A percentile compares a stretch with the other conserved stretches of the same genome.
phyloP scores from a whole-genome alignment of 352 stramenopile genomes.

The Aphanomyces astaci region DNA sequence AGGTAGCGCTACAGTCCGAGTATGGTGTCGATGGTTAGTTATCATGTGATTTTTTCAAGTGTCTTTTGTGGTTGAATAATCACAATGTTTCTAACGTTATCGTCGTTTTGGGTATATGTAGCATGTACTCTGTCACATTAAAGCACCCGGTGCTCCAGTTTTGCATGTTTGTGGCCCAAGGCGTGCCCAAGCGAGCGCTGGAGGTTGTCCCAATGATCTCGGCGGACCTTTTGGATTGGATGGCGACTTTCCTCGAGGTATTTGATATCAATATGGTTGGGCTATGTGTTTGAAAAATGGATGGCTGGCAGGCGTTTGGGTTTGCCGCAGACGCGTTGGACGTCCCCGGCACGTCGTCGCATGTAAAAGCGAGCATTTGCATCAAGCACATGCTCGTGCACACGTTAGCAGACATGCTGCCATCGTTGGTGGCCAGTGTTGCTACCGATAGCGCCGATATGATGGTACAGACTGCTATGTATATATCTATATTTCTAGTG shows the following conservation, averaged over 20 bases:
- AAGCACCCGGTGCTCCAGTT: conserved; percentile 58
- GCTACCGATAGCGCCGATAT: conserved; percentile 36
- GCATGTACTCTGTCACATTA: conserved; percentile 49
- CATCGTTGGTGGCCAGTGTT: conserved; percentile 27
- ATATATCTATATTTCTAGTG: no score
- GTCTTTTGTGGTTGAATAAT: no score
- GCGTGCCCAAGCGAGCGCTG: conserved; percentile 34
- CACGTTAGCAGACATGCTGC: conserved; percentile 33
- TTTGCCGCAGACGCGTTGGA: conserved; percentile 35
- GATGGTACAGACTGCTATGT: no score
- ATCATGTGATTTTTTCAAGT: no score
- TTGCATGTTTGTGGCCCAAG: conserved; percentile 52
- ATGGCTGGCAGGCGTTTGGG: conserved; percentile 51
- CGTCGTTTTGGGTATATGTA: conserved; percentile 38
- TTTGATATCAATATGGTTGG: neutral
- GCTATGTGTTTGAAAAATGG: neutral
- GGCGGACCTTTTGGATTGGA: conserved; percentile 38
- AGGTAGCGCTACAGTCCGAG: no score
- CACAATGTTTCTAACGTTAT: no score
- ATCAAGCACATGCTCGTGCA: conserved; percentile 39
- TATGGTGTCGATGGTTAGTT: no score
- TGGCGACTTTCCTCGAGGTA: conserved; percentile 49
- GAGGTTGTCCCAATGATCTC: conserved; percentile 37
- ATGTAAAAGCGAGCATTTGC: conserved; percentile 51
- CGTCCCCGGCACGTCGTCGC: conserved; percentile 34